A percentile compares a stretch with the other conserved stretches of the same genome.
Conservation (phyloP, 371 early-diverging fungal species). For the Syncephalastrum sp. region DNA sequence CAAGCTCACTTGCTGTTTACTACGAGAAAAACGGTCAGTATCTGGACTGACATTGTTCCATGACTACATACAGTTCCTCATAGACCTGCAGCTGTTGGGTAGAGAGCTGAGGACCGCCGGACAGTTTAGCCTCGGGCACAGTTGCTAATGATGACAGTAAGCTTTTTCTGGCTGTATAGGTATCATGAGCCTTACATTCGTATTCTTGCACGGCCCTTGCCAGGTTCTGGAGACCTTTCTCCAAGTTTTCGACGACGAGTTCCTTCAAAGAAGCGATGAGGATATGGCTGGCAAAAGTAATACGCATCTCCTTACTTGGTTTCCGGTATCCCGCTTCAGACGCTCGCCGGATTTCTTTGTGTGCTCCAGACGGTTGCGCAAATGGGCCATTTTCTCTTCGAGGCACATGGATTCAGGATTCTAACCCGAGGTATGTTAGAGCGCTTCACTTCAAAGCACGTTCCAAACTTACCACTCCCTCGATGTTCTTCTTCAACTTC, state of each 20-base stretch:
- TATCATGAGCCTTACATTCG: slow-evolving; percentile 25
- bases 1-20: slow-evolving; percentile 71
- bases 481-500: slow-evolving; percentile 61
- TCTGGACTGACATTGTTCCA: slow-evolving; percentile 12
- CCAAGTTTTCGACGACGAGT: slow-evolving; percentile 36
- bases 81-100: slow-evolving; percentile 53
- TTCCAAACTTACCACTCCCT: slow-evolving; percentile 46
- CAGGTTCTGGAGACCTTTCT: slow-evolving; percentile 42
- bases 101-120: slow-evolving; percentile 26
- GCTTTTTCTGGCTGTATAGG: not conserved
- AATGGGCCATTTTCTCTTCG: slow-evolving; percentile 72
- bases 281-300: not conserved
- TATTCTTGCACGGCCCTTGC: slow-evolving; percentile 44
- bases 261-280: slow-evolving; percentile 8
- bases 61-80: slow-evolving; percentile 40
- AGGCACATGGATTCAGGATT: slow-evolving; percentile 19
- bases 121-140: slow-evolving; percentile 11
- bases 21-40: slow-evolving; percentile 22
- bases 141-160: slow-evolving; percentile 10
- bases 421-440: slow-evolving; percentile 14
- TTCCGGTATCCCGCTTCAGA: slow-evolving; percentile 55
- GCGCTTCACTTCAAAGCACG: not conserved
- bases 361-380: slow-evolving; percentile 65
- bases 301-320: slow-evolving; percentile 36
- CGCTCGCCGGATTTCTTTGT: slow-evolving; percentile 52